Evolutionary conservation across 192 early-diverging fungal genomes (phyloP).

Genomic region (Jimgerdemannia flammicorona): DNA sequence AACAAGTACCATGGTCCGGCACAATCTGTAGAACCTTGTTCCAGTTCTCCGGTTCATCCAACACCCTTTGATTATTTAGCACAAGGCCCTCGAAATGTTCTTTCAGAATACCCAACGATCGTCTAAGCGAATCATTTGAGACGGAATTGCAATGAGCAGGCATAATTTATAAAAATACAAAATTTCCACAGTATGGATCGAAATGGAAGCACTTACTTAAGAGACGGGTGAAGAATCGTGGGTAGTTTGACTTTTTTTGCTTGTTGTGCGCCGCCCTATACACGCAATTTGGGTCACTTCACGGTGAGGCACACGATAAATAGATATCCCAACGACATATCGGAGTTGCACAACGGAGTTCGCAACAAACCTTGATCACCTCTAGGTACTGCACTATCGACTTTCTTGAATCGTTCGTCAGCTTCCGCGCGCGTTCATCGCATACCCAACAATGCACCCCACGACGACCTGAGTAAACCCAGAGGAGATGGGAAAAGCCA

Average conservation of each 20-base stretch:
- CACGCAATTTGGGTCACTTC: neutral
- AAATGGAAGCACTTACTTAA: constrained; percentile 39
- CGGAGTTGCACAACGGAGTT: neutral
- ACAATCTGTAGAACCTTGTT: constrained; percentile 71
- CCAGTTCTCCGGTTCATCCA: constrained; percentile 62
- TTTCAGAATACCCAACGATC: constrained; percentile 59
- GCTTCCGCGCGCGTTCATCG: constrained; percentile 78
- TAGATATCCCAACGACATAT: neutral
- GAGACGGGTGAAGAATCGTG: constrained; percentile 64
- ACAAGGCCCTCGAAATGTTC: constrained; percentile 71
- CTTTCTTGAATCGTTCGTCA: constrained; percentile 73
- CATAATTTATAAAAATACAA: constrained; percentile 4
- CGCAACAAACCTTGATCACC: constrained; percentile 53
- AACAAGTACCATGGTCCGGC: constrained; percentile 66
- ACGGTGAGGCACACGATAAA: neutral
- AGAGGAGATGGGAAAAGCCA: constrained; percentile 89
- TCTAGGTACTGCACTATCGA: constrained; percentile 84
- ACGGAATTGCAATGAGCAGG: neutral
- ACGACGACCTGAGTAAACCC: constrained; percentile 95
- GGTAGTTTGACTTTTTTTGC: constrained; percentile 70
- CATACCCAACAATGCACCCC: constrained; percentile 99
- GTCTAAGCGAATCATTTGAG: constrained; percentile 26
- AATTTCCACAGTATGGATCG: constrained; percentile 7
- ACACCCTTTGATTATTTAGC: constrained; percentile 70
- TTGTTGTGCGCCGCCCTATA: constrained; percentile 69